A percentile compares a stretch with the other conserved stretches of the same genome.
phyloP scores from a whole-genome alignment of 495 filamentous ascomycete genomes.

The Penicillium coprophilum region DNA sequence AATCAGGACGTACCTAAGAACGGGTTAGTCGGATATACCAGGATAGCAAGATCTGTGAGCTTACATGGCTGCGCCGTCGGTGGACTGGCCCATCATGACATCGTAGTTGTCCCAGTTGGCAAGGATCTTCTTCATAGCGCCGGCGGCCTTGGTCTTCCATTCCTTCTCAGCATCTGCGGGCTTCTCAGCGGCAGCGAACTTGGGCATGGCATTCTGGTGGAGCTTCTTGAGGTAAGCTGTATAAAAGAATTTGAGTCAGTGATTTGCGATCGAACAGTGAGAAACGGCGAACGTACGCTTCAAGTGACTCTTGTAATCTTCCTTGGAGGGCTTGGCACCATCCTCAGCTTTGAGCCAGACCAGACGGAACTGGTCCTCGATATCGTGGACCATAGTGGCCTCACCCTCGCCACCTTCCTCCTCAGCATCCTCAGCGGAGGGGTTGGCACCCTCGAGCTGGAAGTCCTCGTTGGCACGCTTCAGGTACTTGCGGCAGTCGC shows the following conservation, averaged over 20 bases:
- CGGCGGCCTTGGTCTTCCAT: conserved; percentile 72
- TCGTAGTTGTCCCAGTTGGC: conserved; percentile 92
- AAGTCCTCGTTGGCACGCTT: conserved; percentile 68
- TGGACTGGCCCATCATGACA: conserved; percentile 86
- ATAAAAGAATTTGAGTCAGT: conserved; percentile 1
- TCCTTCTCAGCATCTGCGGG: conserved; percentile 10
- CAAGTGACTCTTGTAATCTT: conserved; percentile 71
- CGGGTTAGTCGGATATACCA: conserved; percentile 19
- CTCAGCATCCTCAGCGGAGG: conserved; percentile 90
- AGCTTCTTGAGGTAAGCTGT: conserved; percentile 82
- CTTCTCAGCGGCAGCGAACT: neutral
- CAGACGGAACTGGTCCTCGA: conserved; percentile 90
- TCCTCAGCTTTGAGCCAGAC: conserved; percentile 69
- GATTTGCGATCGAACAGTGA: neutral
- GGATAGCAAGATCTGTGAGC: conserved; percentile 23
- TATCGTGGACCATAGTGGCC: conserved; percentile 77
- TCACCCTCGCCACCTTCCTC: conserved; percentile 61
- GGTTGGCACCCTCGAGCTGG: conserved; percentile 94
- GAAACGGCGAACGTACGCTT: conserved; percentile 61
- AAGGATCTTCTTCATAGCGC: conserved; percentile 75
- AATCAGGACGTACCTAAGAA: conserved; percentile 78
- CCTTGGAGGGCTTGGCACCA: conserved; percentile 61
- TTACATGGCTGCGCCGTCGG: conserved; percentile 90
- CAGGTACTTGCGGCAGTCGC: conserved; percentile 85
- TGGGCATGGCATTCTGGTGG: neutral